Evolutionary conservation across 73 alveolate species (phyloP), one percentile per base, ranked within the genome.

Genomic region (Paraurostyla sp.): DNA sequence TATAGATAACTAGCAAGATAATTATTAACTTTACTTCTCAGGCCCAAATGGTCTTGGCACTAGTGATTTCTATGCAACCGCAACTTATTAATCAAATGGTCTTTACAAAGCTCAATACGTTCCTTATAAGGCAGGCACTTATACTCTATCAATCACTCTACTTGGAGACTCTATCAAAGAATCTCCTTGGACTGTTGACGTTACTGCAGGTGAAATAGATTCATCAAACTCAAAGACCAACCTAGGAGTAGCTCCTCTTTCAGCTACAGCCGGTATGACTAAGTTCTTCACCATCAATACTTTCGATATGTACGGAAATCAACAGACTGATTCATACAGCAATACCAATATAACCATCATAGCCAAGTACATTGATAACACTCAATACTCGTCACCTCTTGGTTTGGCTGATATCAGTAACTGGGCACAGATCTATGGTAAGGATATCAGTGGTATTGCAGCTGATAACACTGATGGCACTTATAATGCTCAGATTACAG

Each of bases 401-500:
- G 51, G 91, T 15, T 81, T 75, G 16, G 58, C 93, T 15, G 96
- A 91, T 75, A 57, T 91, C 18, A 59, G 82, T 63, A 76, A 91
- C 43, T 91, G 96, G 96, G 69, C 69, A 20, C 35, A 30, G 54
- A 71, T 84, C 27, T 83, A 69, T 58, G 96, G 96, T 13, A 38
- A 45, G 45, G 96, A 91, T 58, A 73, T 91, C 13, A 76, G 83
- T 3, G 96, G 96, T 0, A 57, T 58, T n/a, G 90, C 89, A 20
- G 49, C 48, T 40, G 94, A 91, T 56, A 57, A 46, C 23, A 69
- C 50, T 33, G 93, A 87, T 76, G 95, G 93, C 0, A 87, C 85
- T 30, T 94, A 94, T 69, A 75, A 35, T 13, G 96, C 93, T 15
- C 76, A 94, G 58, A 80, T 91, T 65, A 91, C 95, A 13, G 80